Percentiles rank a stretch among this genome's conserved stretches.
Evolutionary conservation across 73 alveolate genomes (phyloP).

Genomic region (Tetrahymena borealis): DNA sequence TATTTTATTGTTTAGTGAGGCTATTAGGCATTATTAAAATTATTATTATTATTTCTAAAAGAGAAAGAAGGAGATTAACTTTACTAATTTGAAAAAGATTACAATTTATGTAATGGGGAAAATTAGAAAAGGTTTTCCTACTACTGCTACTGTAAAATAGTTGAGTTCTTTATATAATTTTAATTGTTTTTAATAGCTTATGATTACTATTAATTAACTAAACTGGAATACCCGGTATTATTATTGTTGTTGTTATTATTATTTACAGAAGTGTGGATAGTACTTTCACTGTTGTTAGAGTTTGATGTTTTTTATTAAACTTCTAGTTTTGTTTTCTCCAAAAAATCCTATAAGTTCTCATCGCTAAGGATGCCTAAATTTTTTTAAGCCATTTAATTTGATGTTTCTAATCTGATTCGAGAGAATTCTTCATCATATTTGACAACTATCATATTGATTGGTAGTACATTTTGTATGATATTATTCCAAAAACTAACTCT

Average conservation of each 20-base stretch:
- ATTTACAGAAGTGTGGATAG: neutral
- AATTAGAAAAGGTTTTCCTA: too few species aligned
- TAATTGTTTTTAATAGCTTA: too few species aligned
- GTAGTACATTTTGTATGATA: neutral
- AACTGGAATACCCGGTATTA: too few species aligned
- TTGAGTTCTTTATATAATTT: too few species aligned
- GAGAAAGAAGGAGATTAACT: neutral
- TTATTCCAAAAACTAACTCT: neutral
- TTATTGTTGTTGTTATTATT: neutral
- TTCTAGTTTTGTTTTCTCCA: neutral
- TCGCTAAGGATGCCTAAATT: neutral
- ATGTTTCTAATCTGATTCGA: neutral
- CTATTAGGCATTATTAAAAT: too few species aligned
- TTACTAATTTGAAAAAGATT: too few species aligned
- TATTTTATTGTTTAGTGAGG: too few species aligned
- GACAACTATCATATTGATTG: neutral
- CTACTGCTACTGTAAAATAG: too few species aligned
- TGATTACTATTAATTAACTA: too few species aligned
- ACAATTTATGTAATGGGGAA: too few species aligned
- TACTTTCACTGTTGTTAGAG: neutral
- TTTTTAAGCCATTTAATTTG: neutral
- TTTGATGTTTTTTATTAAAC: neutral
- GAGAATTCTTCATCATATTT: neutral
- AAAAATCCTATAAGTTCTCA: neutral
- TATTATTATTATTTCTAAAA: too few species aligned